Evolutionary conservation across 1,139 yeast species (phyloP).

Genomic region (Yamadazyma membranifaciens): DNA sequence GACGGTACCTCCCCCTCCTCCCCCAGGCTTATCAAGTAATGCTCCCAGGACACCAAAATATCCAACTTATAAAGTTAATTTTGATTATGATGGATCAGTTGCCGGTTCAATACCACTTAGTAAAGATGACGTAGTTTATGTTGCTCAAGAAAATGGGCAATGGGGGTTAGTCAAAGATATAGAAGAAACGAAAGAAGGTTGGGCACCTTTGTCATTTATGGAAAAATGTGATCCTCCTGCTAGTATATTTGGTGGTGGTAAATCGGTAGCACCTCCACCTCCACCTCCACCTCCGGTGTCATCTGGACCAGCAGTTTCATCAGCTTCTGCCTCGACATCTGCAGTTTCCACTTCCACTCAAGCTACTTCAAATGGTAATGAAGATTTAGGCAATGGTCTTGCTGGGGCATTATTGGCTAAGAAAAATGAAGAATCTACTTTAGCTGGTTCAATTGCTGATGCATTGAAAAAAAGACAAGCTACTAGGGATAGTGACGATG

Average conservation of each 20-base stretch:
- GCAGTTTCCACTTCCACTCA: neutral
- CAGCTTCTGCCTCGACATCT: slow-evolving; percentile 7
- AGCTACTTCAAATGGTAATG: slow-evolving; percentile 14
- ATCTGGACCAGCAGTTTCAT: slow-evolving; percentile 13
- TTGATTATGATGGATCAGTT: slow-evolving; percentile 86
- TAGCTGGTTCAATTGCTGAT: slow-evolving; percentile 87
- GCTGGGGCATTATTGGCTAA: slow-evolving; percentile 75
- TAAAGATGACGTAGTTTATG: slow-evolving; percentile 72
- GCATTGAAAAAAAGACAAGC: slow-evolving; percentile 86
- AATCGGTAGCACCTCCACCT: slow-evolving; percentile 36
- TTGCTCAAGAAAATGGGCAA: slow-evolving; percentile 72
- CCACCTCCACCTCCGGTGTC: slow-evolving; percentile 10
- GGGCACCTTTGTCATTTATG: slow-evolving; percentile 95
- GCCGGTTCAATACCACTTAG: slow-evolving; percentile 74
- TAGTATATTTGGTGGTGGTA: slow-evolving; percentile 19
- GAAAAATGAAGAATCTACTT: slow-evolving; percentile 58
- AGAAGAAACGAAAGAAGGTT: slow-evolving; percentile 81
- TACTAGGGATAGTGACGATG: slow-evolving; percentile 70
- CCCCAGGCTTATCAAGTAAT: slow-evolving; percentile 58
- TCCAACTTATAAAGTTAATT: slow-evolving; percentile 84
- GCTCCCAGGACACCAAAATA: slow-evolving; percentile 55
- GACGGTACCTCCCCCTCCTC: slow-evolving; percentile 38
- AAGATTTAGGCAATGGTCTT: slow-evolving; percentile 54
- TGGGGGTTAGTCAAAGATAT: slow-evolving; percentile 87
- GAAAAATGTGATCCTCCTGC: slow-evolving; percentile 57